phyloP scores from a whole-genome alignment of 1,284 basidiomycete species.

The Fomitopsis schrenkii region DNA sequence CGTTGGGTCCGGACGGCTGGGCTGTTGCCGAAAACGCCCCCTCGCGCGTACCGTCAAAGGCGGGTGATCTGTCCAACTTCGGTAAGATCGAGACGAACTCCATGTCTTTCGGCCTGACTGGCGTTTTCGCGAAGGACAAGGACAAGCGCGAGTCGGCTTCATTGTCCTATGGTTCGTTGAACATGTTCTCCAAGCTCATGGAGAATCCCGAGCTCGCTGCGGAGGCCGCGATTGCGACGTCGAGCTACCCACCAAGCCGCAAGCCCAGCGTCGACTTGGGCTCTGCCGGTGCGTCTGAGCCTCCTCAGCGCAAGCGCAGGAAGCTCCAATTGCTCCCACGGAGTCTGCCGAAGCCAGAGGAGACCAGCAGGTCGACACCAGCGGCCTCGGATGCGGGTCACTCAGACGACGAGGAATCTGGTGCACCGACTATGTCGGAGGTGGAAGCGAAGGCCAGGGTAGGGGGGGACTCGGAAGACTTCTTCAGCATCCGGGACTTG shows the following conservation, averaged over 20 bases:
- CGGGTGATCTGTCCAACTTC: conserved; percentile 83
- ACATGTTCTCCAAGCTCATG: conserved; percentile 85
- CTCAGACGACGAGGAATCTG: conserved; percentile 46
- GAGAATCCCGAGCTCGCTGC: conserved; percentile 50
- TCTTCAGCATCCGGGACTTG: conserved; percentile 73
- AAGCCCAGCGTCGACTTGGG: conserved; percentile 48
- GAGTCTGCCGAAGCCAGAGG: conserved; percentile 44
- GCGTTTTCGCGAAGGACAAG: conserved; percentile 62
- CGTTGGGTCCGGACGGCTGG: conserved; percentile 79
- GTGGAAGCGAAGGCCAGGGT: conserved; percentile 77
- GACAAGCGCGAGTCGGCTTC: conserved; percentile 59
- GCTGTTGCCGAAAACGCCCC: conserved; percentile 58
- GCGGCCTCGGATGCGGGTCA: conserved; percentile 36
- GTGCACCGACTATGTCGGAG: conserved; percentile 55
- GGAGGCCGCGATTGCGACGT: conserved; percentile 48
- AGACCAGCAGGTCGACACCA: conserved; percentile 40
- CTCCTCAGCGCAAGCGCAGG: conserved; percentile 70
- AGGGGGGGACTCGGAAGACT: conserved; percentile 74
- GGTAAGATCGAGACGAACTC: conserved; percentile 73
- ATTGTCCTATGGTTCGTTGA: conserved; percentile 76
- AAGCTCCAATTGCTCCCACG: conserved; percentile 69
- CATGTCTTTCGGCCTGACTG: conserved; percentile 74
- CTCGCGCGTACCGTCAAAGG: conserved; percentile 66
- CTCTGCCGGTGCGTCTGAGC: conserved; percentile 29
- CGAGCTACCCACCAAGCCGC: conserved; percentile 43